Conservation (phyloP, 2,329 filamentous ascomycete genomes). For the Cryphonectria carpinicola region DNA sequence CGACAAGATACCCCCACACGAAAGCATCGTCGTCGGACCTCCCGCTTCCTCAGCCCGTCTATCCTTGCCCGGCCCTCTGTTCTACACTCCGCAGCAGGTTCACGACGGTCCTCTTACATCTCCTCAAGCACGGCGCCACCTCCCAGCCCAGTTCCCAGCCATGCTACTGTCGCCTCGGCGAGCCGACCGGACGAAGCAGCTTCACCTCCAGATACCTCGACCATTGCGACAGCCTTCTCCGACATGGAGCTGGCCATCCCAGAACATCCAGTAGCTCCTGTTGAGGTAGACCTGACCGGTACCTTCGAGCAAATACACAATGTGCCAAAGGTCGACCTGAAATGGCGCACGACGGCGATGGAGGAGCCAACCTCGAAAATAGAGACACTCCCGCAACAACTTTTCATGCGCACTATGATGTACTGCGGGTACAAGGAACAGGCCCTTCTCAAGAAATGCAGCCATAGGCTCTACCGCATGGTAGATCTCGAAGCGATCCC, state of each 20-base stretch:
- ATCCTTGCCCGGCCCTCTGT: neutral
- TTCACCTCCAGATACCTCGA: constrained; percentile 18
- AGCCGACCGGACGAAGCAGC: neutral
- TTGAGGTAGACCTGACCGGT: neutral
- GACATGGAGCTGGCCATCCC: constrained; percentile 6
- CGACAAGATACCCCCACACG: neutral
- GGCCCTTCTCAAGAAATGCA: constrained; percentile 21
- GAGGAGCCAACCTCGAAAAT: constrained; percentile 10
- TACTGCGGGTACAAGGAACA: constrained; percentile 22
- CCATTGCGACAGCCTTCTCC: constrained; percentile 7
- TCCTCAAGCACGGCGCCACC: constrained; percentile 7
- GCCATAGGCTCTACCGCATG: constrained; percentile 15
- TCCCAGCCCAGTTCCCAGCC: constrained; percentile 19
- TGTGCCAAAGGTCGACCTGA: constrained; percentile 10
- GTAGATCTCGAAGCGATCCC: constrained; percentile 25
- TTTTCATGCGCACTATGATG: constrained; percentile 29
- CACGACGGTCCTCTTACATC: constrained; percentile 17
- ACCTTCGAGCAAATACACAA: constrained; percentile 24
- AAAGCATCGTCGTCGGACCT: neutral
- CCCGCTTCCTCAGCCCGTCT: constrained; percentile 8
- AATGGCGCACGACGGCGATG: constrained; percentile 2
- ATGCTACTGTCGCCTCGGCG: neutral
- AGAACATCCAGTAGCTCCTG: constrained; percentile 2
- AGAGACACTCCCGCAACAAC: constrained; percentile 19
- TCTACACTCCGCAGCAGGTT: constrained; percentile 1